Evolutionary conservation across 2,329 filamentous ascomycete genomes (phyloP), one percentile per base, ranked within the genome.

Genomic region (Botrytis medusae): DNA sequence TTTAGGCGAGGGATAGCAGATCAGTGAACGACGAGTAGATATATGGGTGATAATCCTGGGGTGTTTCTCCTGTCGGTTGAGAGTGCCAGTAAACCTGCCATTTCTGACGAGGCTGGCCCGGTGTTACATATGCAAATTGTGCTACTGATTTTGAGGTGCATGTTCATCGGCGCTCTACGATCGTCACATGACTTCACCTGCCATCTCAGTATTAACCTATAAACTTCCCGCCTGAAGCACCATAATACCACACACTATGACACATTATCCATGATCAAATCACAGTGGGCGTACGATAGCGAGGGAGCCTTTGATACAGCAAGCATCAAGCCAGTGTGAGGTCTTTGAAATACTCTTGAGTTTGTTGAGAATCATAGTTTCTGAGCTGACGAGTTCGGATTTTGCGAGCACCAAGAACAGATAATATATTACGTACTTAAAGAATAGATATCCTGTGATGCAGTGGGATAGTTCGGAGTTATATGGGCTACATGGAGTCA

Each of bases 261-360:
- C 5, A 14, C 16, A 46, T 20, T 8, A 20, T n/a, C 1, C 51
- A n/a, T 57, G n/a, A 29, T 29, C 6, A 18, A 29, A 57, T 9
- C 6, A 57, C 0, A 14, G 3, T 57, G 7, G 6, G 7, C 2
- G 6, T 18, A 29, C 18, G 14, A 8, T 18, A 2, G 4, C 8
- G n/a, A 4, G n/a, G 6, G n/a, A 12, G 12, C 14, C 48, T 54
- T 18, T 29, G 12, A 29, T 2, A 57, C 14, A 57, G n/a, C 6
- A 57, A 57, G 2, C 16, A 57, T 57, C 51, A 57, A 57, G 14
- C 4, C 6, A 29, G n/a, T 6, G 51, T 54, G 51, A 54, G 12
- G 7, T n/a, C 6, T 57, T 29, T 18, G n/a, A 18, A 29, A 0
- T 32, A 57, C 14, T 29, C 51, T 29, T 32, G 7, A 1, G 3